Evolutionary conservation across 129 eudicot species (phyloP), one percentile per base, ranked within the genome.

Genomic region (Dittrichia graveolens): DNA sequence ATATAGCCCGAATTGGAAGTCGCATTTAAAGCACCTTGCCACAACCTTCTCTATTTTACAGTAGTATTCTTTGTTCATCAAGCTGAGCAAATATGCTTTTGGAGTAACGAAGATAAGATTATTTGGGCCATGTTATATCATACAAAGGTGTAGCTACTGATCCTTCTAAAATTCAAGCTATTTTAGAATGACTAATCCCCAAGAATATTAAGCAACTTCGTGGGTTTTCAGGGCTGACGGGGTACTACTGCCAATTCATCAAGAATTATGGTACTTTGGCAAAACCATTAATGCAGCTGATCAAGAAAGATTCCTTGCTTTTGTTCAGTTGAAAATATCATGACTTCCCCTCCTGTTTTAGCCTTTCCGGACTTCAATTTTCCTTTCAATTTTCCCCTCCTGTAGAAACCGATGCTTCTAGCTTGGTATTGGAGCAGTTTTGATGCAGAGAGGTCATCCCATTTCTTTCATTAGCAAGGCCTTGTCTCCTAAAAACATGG

Each of bases 381-480:
- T 1, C 16, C 60, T 5, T 54, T 54, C 8, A 16, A n/a, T n/a
- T n/a, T n/a, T n/a, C n/a, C n/a, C n/a, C n/a, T n/a, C n/a, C 19
- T 1, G 24, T 54, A n/a, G 34, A 54, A 5, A 1, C 24, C 6
- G 9, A 54, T 54, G 60, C 35, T 3, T 54, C 60, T 0, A 8
- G 60, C 16, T 2, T 12, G 10, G 47, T 1, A 61, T 18, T 3
- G 18, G 54, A 2, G 70, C 16, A 2, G 54, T 65, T 2, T 18
- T 65, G 31, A 43, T 65, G 55, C 54, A 65, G 24, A 24, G 18
- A 3, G 53, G 53, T 0, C 53, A 42, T 6, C 70, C 70, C 5
- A 43, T 65, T 14, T 53, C 70, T 12, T 65, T 15, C 18, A 61
- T 61, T 6, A 61, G 47, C 3, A 61, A 38, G 8, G 46, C 66